Evolutionary conservation across 768 basidiomycete species (phyloP).

Genomic region (Termitomyces titanicus): DNA sequence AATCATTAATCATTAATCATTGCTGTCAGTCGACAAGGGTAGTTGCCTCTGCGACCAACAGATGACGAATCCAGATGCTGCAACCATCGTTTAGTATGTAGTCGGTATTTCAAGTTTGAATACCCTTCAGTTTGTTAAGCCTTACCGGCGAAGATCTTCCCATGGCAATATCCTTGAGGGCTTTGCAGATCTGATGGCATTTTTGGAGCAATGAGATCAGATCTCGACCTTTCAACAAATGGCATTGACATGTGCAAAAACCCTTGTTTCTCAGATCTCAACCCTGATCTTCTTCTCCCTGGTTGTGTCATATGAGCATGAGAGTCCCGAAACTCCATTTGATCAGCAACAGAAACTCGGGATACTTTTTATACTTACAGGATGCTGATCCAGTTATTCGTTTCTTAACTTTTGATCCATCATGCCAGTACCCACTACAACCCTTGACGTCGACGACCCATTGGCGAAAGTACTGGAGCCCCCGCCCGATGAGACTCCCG

Average conservation of each 20-base stretch:
- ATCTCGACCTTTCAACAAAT: background rate
- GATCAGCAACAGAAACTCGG: background rate
- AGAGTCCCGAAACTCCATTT: slow-evolving; percentile 6
- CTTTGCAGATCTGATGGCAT: too few relatives aligned
- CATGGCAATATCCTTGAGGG: too few relatives aligned
- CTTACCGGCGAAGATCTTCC: too few relatives aligned
- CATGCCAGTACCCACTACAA: slow-evolving; percentile 2
- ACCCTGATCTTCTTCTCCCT: slow-evolving; percentile 6
- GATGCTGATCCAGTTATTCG: background rate
- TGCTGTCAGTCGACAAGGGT: too few relatives aligned
- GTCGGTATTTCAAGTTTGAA: too few relatives aligned
- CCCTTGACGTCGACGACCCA: slow-evolving; percentile 47
- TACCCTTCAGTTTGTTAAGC: too few relatives aligned
- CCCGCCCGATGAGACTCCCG: slow-evolving; percentile 45
- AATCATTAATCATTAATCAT: too few relatives aligned
- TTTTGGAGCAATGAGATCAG: too few relatives aligned
- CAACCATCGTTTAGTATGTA: too few relatives aligned
- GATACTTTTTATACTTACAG: slow-evolving; percentile 5
- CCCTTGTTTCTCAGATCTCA: background rate
- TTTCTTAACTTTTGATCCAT: background rate
- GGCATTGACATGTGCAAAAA: slow-evolving; percentile 3
- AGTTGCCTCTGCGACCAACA: too few relatives aligned
- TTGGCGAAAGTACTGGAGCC: slow-evolving; percentile 45
- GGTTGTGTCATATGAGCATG: slow-evolving; percentile 12
- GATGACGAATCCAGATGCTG: too few relatives aligned